Conservation (phyloP, 176 grass and related monocot genomes). For the Stipa capillata region DNA sequence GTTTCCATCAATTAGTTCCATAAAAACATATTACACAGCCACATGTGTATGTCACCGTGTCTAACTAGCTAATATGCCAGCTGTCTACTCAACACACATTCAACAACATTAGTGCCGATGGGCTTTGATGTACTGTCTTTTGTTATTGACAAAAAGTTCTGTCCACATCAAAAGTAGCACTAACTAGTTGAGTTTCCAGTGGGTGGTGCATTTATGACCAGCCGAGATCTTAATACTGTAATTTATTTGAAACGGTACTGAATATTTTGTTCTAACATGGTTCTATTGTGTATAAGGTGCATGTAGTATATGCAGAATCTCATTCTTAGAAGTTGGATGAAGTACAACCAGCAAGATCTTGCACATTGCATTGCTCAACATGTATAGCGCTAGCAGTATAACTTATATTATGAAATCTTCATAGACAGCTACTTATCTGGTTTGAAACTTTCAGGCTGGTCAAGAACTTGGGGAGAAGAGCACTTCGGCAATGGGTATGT, state of each 20-base stretch:
- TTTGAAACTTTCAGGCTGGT: conserved; percentile 69
- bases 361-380: background rate
- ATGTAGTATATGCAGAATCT: background rate
- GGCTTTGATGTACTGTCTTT: background rate
- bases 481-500: conserved; percentile 93
- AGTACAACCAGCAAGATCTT: background rate
- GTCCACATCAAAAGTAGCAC: background rate
- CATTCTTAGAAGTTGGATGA: background rate
- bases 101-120: background rate
- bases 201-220: background rate
- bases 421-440: background rate
- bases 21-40: background rate
- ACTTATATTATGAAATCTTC: background rate
- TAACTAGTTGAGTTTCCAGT: background rate
- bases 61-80: background rate
- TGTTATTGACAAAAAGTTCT: background rate
- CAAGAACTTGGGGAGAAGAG: conserved; percentile 98
- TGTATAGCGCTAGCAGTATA: background rate
- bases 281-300: background rate
- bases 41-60: background rate
- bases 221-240: background rate
- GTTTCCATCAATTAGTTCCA: background rate
- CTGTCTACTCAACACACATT: background rate
- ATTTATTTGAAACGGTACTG: background rate
- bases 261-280: background rate